A percentile compares a stretch with the other conserved stretches of the same genome.
Evolutionary conservation across 2,329 filamentous ascomycete species (phyloP).

Genomic region (Talaromyces funiculosus): DNA sequence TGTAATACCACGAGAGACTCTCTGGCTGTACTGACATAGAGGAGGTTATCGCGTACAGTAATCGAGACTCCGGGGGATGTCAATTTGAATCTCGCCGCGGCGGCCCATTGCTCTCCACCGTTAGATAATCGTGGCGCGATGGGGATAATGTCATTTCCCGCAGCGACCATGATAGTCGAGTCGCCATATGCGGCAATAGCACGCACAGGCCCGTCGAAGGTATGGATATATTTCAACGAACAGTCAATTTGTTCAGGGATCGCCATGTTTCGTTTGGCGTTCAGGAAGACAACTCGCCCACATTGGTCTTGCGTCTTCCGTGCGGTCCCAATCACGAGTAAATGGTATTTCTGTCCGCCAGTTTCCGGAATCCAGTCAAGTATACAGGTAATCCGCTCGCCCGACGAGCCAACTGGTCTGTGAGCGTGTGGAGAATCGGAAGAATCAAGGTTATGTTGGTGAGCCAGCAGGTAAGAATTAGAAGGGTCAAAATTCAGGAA

Average conservation of each 20-base stretch:
- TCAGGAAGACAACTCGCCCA: conserved; percentile 36
- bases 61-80: conserved; percentile 49
- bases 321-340: conserved; percentile 37
- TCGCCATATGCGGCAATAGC: conserved; percentile 50
- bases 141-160: conserved; percentile 40
- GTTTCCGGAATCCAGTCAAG: conserved; percentile 37
- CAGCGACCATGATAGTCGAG: conserved; percentile 42
- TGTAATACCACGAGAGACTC: conserved; percentile 50
- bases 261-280: conserved; percentile 25
- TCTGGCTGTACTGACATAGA: conserved; percentile 51
- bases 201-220: conserved; percentile 42
- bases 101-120: conserved; percentile 38
- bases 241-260: conserved; percentile 27
- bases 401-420: conserved; percentile 29
- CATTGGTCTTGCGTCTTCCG: conserved; percentile 25
- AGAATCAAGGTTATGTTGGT: conserved; percentile 2
- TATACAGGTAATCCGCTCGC: conserved; percentile 39
- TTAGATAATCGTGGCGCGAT: conserved; percentile 36
- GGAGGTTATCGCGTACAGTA: conserved; percentile 40
- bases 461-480: conserved; percentile 16
- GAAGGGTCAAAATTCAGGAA: conserved; percentile 36
- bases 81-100: conserved; percentile 34
- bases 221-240: conserved; percentile 32
- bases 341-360: conserved; percentile 34
- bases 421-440: conserved; percentile 14